These are phyloP conservation scores for Penicillium fuscoglaucum DNA, from an alignment of 2,329 filamentous ascomycete genomes.

Conservation along the genomic window DNA sequence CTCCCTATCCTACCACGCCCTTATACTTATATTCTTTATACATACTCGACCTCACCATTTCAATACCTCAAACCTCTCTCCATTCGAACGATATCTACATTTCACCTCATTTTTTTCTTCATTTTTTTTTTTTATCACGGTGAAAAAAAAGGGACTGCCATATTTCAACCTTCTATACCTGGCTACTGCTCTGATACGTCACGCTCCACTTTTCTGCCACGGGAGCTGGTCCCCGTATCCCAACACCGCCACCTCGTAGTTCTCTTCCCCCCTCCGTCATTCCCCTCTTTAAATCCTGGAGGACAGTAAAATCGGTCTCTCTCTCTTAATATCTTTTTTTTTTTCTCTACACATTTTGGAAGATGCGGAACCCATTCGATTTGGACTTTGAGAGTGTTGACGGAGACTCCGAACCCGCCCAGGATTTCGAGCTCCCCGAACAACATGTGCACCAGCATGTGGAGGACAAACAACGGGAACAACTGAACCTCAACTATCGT, in stretches of 20 bases:
- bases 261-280: conserved; percentile 9
- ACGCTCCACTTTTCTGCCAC: conserved; percentile 18
- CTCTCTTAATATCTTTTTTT: conserved; percentile 1
- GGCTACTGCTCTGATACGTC: conserved; percentile 12
- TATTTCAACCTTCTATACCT: not conserved
- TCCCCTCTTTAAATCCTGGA: conserved; percentile 12
- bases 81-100: not conserved
- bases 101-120: not conserved
- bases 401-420: conserved; percentile 23
- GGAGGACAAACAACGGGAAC: conserved; percentile 22
- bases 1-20: not conserved
- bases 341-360: conserved; percentile 5
- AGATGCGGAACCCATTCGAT: conserved; percentile 37
- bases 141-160: not conserved
- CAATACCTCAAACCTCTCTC: no score
- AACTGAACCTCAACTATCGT: conserved; percentile 26
- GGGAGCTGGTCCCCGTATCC: conserved; percentile 15
- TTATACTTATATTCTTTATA: not conserved
- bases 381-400: conserved; percentile 30
- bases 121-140: not conserved
- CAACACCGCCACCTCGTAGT: conserved; percentile 18
- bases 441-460: conserved; percentile 18
- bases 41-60: not conserved
- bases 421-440: conserved; percentile 12
- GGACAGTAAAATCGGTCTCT: conserved; percentile 10